These are phyloP conservation scores for Sphagnum tenellum DNA, from an alignment of 225 moss, liverwort and hornwort species.

Conservation along the genomic window DNA sequence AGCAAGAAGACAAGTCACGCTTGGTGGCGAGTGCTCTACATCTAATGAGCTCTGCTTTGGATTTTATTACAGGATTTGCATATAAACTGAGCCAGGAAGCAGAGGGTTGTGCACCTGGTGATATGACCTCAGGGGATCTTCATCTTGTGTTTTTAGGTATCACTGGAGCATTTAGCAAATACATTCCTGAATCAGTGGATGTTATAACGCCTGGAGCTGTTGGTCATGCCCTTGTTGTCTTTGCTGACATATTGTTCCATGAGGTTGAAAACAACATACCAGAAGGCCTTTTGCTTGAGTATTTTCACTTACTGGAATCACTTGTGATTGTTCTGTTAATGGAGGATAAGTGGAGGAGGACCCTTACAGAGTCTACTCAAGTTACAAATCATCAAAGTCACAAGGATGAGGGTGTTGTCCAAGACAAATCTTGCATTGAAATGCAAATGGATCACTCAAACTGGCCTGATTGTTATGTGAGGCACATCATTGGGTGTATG, in stretches of 20 bases:
- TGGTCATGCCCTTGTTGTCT: slow-evolving; percentile 56
- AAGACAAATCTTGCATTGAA: slow-evolving; percentile 10
- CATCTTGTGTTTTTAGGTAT: slow-evolving; percentile 19
- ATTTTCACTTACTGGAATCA: slow-evolving; percentile 63
- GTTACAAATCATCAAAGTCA: not conserved
- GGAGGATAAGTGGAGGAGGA: slow-evolving; percentile 45
- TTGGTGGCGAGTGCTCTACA: slow-evolving; percentile 56
- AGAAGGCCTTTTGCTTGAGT: slow-evolving; percentile 40
- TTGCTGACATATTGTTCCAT: slow-evolving; percentile 55
- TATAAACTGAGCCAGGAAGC: slow-evolving; percentile 14
- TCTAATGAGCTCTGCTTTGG: slow-evolving; percentile 69
- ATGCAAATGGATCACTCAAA: slow-evolving; percentile 1
- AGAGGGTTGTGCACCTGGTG: slow-evolving; percentile 10
- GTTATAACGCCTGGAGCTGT: slow-evolving; percentile 30
- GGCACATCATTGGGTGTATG: slow-evolving; percentile 33
- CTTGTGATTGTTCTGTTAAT: slow-evolving; percentile 48
- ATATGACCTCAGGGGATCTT: slow-evolving; percentile 18
- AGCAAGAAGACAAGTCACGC: slow-evolving; percentile 36
- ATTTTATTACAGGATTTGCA: slow-evolving; percentile 39
- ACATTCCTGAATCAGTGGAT: slow-evolving; percentile 24
- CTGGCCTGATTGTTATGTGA: slow-evolving; percentile 29
- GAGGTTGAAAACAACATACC: slow-evolving; percentile 50
- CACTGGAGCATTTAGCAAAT: slow-evolving; percentile 32
- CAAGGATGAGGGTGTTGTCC: slow-evolving; percentile 10
- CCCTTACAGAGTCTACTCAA: slow-evolving; percentile 9